Evolutionary conservation across 2,329 filamentous ascomycete genomes (phyloP), one percentile per base, ranked within the genome.

Genomic region (Cryphonectria nitschkei): DNA sequence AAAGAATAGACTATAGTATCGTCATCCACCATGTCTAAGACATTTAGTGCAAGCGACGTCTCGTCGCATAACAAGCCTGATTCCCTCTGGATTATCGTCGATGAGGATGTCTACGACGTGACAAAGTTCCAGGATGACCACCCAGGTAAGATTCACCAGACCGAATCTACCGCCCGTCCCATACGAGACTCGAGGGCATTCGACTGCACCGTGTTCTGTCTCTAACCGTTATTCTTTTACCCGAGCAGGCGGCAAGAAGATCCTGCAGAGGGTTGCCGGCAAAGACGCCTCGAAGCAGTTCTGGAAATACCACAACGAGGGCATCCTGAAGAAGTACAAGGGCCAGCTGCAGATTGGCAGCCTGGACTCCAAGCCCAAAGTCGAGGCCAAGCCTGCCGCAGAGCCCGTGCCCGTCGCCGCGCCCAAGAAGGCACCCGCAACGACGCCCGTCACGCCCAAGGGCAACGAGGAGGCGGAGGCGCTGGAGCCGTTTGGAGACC

Each of bases 51-150:
- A 75, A 88, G 88, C 84, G 95, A 98, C 80, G 95, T 99, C 74
- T 91, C 95, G 79, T 90, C 92, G 83, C 95, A 98, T 83, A 97
- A 94, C 87, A 97, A 95, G 84, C 82, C 91, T 62, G 90, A 94
- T 78, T 91, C 91, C 79, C 86, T 98, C 73, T 98, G 91, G 89
- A 93, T 98, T 78, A 89, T 97, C 75, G 90, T 98, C 75, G 95
- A 98, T 76, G 92, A 95, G 77, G 95, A 98, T 82, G 95, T 98
- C 75, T 98, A 97, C 82, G 95, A 99, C 79, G 81, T 98, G 77
- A 97, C 94, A 76, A 94, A 90, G 78, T 95, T 95, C 81, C 92
- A 93, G 80, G 91, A 95, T 72, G 92, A 95, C 75, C 93, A 95
- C 81, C 93, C 93, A 80, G 94, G 93, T 88, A 84, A 84, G 83